phyloP scores from a whole-genome alignment of 352 stramenopile genomes.

The Porosira glacialis region DNA sequence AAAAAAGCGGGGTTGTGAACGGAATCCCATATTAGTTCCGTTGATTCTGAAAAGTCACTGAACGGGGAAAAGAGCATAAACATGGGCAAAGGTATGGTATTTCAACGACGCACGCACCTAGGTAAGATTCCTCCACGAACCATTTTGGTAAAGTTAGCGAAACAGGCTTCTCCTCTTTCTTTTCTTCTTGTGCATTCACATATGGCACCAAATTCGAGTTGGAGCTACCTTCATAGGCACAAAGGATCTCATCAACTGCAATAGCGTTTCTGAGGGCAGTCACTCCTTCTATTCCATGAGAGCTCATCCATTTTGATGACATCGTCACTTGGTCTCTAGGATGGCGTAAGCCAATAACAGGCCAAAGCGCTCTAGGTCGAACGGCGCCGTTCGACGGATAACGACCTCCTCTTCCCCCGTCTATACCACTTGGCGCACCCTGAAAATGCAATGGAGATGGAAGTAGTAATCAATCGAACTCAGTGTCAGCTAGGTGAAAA shows the following conservation, averaged over 20 bases:
- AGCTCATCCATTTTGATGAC: conserved; percentile 87
- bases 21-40: background rate
- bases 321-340: conserved; percentile 92
- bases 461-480: no score
- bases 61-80: background rate
- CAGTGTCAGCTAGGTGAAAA: no score
- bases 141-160: conserved; percentile 68
- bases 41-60: background rate
- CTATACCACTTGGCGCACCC: conserved; percentile 73
- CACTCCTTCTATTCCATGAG: conserved; percentile 66
- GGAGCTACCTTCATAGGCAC: conserved; percentile 67
- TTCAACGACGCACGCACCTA: conserved; percentile 72
- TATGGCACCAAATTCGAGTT: background rate
- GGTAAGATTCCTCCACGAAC: conserved; percentile 76
- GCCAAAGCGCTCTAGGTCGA: conserved; percentile 86
- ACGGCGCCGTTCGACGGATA: conserved; percentile 75
- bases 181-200: conserved; percentile 3
- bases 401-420: conserved; percentile 58
- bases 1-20: background rate
- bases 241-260: conserved; percentile 86
- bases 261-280: conserved; percentile 84
- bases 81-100: background rate
- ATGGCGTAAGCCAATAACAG: conserved; percentile 94
- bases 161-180: no score
- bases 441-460: conserved; percentile 16